Base-by-base conservation (phyloP, 208 protist genomes). In the Trypanosoma melophagium region DNA sequence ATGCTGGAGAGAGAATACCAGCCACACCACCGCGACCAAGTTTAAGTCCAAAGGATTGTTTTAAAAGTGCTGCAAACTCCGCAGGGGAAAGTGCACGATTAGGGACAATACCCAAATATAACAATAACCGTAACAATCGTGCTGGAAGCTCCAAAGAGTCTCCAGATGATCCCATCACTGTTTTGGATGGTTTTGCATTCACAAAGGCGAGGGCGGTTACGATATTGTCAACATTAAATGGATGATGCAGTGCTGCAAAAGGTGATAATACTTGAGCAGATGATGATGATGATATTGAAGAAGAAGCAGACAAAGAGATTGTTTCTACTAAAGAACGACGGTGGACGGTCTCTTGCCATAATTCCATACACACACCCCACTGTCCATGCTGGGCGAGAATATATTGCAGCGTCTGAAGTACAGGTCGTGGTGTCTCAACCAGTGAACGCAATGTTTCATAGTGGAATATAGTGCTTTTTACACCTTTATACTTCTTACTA, bases 351-450 rank as follows among this genome's bases (percentile, higher is more conserved):
- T 45, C 51, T 24, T 38, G 45, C 76, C 60, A 68, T 16, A 73
- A 40, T 24, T 64, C 35, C 51, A 22, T 59, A 53, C 60, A 69
- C 40, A 60, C 4, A 25, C 13, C 8, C 74, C 61, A 69, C 57
- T 81, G 60, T 1, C 86, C 86, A 44, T 92, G 86, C 66, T 92
- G 83, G 3, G 86, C 83, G 41, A 92, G 71, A 5, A 92, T 65
- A 68, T 89, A 92, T 22, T 77, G 55, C 25, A 92, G 71, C 28
- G 70, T 75, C 7, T 60, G 56, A 0, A 65, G 35, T 2, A 74
- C 55, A 38, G 4, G 0, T 14, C 28, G 41, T 17, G 69, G 69
- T 10, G 25, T n/a, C 17, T n/a, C 24, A 7, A 22, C 9, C 31
- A 74, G 35, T 42, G 31, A 21, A 8, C 19, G 51, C 28, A 73